These are phyloP conservation scores for Arthrobotrys sinensis DNA, from an alignment of 2,329 filamentous ascomycete genomes.

Conservation along the genomic window DNA sequence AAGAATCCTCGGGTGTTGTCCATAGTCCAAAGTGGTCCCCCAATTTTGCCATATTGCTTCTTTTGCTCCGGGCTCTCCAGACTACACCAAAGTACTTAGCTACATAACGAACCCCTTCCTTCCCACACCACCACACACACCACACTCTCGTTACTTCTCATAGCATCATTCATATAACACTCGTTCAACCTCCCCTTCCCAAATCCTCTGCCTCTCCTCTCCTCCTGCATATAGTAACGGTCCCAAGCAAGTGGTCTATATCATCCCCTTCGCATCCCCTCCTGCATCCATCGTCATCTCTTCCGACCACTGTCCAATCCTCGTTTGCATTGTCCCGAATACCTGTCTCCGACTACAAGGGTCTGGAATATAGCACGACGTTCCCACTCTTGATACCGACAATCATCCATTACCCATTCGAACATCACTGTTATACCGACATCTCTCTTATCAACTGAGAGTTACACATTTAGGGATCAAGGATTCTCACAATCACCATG, in stretches of 20 bases:
- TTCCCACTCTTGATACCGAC: conserved; percentile 57
- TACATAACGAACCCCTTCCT: conserved; percentile 38
- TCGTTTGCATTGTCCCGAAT: conserved; percentile 58
- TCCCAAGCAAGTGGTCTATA: conserved; percentile 58
- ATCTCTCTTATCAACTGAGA: conserved; percentile 20
- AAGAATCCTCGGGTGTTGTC: conserved; percentile 45
- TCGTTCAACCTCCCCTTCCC: conserved; percentile 44
- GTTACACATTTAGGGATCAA: conserved; percentile 14
- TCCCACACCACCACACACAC: conserved; percentile 38
- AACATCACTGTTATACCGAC: conserved; percentile 7
- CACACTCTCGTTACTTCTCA: conserved; percentile 45
- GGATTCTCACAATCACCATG: conserved; percentile 73
- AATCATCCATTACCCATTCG: conserved; percentile 19
- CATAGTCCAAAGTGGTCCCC: conserved; percentile 15
- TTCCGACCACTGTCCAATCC: conserved; percentile 48
- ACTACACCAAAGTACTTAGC: background rate
- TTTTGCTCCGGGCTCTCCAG: conserved; percentile 28
- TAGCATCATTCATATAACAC: conserved; percentile 46
- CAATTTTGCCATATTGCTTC: conserved; percentile 7
- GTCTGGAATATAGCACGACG: conserved; percentile 60
- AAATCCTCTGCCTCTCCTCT: conserved; percentile 28
- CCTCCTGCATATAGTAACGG: conserved; percentile 40
- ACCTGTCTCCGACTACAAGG: conserved; percentile 58
- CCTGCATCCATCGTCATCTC: conserved; percentile 45
- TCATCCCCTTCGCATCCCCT: conserved; percentile 57